phyloP scores from a whole-genome alignment of 1,284 basidiomycete species.

The Ceratobasidium sp. region DNA sequence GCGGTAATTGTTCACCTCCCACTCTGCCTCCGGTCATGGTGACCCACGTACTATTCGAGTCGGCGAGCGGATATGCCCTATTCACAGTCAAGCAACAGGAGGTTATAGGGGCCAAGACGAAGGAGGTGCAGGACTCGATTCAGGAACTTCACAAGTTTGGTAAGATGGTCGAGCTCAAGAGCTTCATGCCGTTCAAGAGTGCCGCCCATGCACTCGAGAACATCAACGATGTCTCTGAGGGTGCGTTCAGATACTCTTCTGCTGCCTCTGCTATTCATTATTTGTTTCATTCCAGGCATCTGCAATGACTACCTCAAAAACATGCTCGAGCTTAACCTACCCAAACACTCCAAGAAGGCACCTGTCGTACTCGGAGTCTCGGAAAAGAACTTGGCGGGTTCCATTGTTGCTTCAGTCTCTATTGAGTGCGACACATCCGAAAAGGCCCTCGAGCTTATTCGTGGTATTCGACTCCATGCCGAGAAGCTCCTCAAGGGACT shows the following conservation, averaged over 20 bases:
- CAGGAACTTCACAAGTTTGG: slow-evolving; percentile 88
- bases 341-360: slow-evolving; percentile 73
- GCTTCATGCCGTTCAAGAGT: slow-evolving; percentile 94
- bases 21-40: slow-evolving; percentile 57
- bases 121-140: slow-evolving; percentile 85
- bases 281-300: slow-evolving; percentile 63
- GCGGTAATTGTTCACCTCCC: too few relatives aligned
- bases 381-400: slow-evolving; percentile 78
- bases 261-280: not conserved
- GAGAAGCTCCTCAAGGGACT: slow-evolving; percentile 90
- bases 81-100: slow-evolving; percentile 91
- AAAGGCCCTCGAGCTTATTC: slow-evolving; percentile 85
- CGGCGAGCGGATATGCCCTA: slow-evolving; percentile 93
- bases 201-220: slow-evolving; percentile 97
- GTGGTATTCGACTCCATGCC: slow-evolving; percentile 92
- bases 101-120: slow-evolving; percentile 85
- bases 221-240: slow-evolving; percentile 96
- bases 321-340: slow-evolving; percentile 88
- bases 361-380: slow-evolving; percentile 84
- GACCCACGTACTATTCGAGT: slow-evolving; percentile 93
- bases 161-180: slow-evolving; percentile 92
- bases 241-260: slow-evolving; percentile 55
- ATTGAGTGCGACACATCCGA: slow-evolving; percentile 91
- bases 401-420: slow-evolving; percentile 79
- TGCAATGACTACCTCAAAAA: slow-evolving; percentile 87